Evolutionary conservation across 768 basidiomycete species (phyloP), one percentile per base, ranked within the genome.

Genomic region (Trametes cubensis): DNA sequence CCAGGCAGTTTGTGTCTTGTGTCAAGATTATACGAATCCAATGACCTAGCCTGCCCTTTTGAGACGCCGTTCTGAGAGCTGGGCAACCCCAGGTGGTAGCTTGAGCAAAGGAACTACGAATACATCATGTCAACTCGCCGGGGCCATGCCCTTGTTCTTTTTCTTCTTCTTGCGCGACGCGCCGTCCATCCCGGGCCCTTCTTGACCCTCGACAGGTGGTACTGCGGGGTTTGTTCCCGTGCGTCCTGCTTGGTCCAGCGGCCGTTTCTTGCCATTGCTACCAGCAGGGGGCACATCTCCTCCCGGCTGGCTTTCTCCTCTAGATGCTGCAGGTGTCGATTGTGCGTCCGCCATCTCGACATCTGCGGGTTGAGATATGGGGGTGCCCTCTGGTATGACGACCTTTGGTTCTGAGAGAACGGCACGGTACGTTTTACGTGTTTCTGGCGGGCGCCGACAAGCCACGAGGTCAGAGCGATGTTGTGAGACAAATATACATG

Each of bases 361-460:
- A 13, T 61, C 60, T 17, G 30, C 20, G 14, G 28, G 20, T 47
- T 40, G 48, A 18, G 55, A 3, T 20, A 20, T 17, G 21, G 39
- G 42, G 1, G 25, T 20, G 7, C 52, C 45, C 17, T 46, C 44
- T 2, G 87, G 87, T 1, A 91, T 72, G 13, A 93, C 80, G 11
- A 92, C 71, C 49, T 72, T 83, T 0, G 92, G 90, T 69, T 90
- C 89, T 3, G 91, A 92, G 21, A 94, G 75, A 0, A 93, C 82
- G 0, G 92, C 88, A 6, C 91, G 84, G 67, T 90, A 92, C 5
- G 90, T 92, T 69, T 83, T 85, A 34, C 92, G 88, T 0, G 91
- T 90, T 76, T 90, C 92, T 93, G 66, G 21, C 7, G 13, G 48
- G 14, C 25, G 25, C 48, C 21, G 42, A 55, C 23, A 30, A 45